A percentile compares a stretch with the other conserved stretches of the same genome.
Evolutionary conservation across 208 protist genomes (phyloP).

Genomic region (Chromosphaera perkinsii): DNA sequence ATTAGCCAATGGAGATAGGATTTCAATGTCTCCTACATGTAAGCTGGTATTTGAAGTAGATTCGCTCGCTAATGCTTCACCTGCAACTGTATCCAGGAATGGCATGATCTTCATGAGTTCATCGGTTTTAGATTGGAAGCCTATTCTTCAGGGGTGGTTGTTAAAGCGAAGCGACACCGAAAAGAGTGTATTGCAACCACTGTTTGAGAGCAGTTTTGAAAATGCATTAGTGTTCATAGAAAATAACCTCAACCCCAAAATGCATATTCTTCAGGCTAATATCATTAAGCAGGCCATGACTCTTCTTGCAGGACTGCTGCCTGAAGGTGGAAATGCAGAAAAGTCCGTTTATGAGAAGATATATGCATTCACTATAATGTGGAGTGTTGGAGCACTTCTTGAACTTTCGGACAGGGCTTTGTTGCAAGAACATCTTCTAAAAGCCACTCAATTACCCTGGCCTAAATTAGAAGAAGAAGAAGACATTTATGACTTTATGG

Average conservation of each 20-base stretch:
- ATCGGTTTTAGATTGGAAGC: conserved; percentile 67
- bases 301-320: too few species aligned
- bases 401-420: background rate
- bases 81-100: conserved; percentile 94
- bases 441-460: too few species aligned
- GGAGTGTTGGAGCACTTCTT: conserved; percentile 70
- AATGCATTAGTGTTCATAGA: background rate
- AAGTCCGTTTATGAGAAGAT: too few species aligned
- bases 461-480: too few species aligned
- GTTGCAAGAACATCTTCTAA: too few species aligned
- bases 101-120: conserved; percentile 98
- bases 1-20: conserved; percentile 96
- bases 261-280: conserved; percentile 66
- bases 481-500: conserved; percentile 53
- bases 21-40: conserved; percentile 89
- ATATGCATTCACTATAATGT: conserved; percentile 89
- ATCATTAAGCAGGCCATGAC: too few species aligned
- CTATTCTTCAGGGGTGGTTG: conserved; percentile 81
- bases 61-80: conserved; percentile 79
- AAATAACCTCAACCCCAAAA: background rate
- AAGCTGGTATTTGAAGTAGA: conserved; percentile 96
- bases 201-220: conserved; percentile 42
- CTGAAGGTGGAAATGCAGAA: too few species aligned
- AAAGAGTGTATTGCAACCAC: too few species aligned
- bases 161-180: too few species aligned